Evolutionary conservation across 2,329 filamentous ascomycete genomes (phyloP), one percentile per base, ranked within the genome.

Genomic region (Fusarium oligoseptatum): DNA sequence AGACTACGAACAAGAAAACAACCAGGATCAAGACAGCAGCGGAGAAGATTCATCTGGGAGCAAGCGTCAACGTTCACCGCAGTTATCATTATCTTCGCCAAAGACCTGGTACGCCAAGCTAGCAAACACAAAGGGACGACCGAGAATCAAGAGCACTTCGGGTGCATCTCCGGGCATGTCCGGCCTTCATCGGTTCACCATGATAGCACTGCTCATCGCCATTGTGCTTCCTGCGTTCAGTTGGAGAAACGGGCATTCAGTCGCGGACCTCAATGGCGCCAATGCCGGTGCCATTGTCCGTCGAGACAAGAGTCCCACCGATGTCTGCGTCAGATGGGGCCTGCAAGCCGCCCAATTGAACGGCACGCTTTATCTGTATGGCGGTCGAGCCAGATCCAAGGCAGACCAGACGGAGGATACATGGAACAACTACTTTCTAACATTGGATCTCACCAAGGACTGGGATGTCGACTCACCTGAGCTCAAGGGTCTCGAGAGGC

Each of bases 361-460:
- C 74, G 93, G 93, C 15, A 95, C 92, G 0, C 79, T 95, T 4
- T 95, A 94, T 80, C 88, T 94, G 64, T 95, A 94, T 75, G 93
- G 93, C 39, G 94, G 93, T 29, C 88, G 92, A 74, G 88, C 90
- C 15, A 92, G 87, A 60, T 88, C 86, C 2, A 81, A 86, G 17
- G 81, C 86, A 15, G 86, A 87, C 39, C 93, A 95, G 77, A 87
- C 84, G 2, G 82, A 84, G 7, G 84, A 94, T 78, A 92, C 90
- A 2, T 95, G 93, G 93, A 94, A 93, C 76, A 94, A 94, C 77
- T 86, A 95, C 80, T 93, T 95, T 76, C 82, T 95, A 29, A 88
- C 88, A 0, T 83, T 95, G n/a, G 92, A 95, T 76, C 86, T 95
- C 9, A 93, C 91, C 4, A 90, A 90, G 72, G 90, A 90, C n/a